Evolutionary conservation across 768 basidiomycete species (phyloP), one percentile per base, ranked within the genome.

Genomic region (Tylopilus vinaceipallidus): DNA sequence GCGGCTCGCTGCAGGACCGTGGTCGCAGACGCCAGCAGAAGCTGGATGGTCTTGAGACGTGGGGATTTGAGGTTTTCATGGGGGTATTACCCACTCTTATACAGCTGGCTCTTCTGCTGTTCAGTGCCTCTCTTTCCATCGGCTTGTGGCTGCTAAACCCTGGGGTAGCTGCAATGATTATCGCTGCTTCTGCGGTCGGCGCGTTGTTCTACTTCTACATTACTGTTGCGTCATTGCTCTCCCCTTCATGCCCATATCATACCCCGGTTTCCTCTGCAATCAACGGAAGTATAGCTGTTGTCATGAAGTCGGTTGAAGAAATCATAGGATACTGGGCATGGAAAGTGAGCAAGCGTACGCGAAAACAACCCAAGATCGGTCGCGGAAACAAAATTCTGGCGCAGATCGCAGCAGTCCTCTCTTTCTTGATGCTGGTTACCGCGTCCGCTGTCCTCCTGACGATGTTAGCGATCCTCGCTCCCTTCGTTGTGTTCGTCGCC

Each of bases 81-180:
- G 47, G 49, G 32, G n/a, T 35, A 6, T 42, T 62, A 1, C 61
- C 60, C 2, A 45, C 52, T 7, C 42, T 62, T 10, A 44, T 62
- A 30, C 61, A 62, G 37, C 19, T 62, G 26, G 63, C 60, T 1
- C 51, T 63, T 29, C 37, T 63, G 12, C 36, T 63, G n/a, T 62
- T 62, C 37, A 38, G 42, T 10, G 45, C 53, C 22, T 39, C 62
- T 8, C 53, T 63, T 29, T 27, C 56, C 6, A 41, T 52, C 6
- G 46, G 48, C 24, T 17, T 55, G 13, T 61, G 59, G 59, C 39
- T 45, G 13, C n/a, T 51, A 17, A 47, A 57, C 29, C 42, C 9
- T 6, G 45, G 22, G 11, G 53, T 54, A 11, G 46, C 53, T 3
- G 27, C 42, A n/a, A 30, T 59, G 26, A 19, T 61, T 29, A 54